Evolutionary conservation across 345 rosid genomes (phyloP), one percentile per base, ranked within the genome.

Genomic region (Salix viminalis): DNA sequence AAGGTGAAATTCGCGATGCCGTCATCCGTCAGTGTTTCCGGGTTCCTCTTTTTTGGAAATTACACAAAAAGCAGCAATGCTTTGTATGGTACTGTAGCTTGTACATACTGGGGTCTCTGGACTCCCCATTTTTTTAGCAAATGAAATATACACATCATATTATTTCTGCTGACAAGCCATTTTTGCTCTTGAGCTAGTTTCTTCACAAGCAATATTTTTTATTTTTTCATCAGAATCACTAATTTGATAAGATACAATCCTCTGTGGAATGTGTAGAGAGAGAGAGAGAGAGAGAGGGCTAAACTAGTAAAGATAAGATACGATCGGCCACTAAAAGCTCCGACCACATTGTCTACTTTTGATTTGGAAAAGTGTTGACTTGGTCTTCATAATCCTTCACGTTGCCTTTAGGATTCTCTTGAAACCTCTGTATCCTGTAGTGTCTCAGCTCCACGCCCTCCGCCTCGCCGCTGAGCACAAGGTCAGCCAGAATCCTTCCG

Each of bases 401-500:
- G 66, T 91, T 92, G 39, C 98, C 97, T 75, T 72, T 77, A 5
- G 91, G 92, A 76, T 88, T 88, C 48, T 78, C 85, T 76, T 76
- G 58, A 76, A 96, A 93, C 78, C 98, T 83, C 8, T 70, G 83
- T 6, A 91, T 87, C 81, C 87, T 85, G 56, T 93, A 92, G 52
- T 84, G 70, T 79, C 81, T 76, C 44, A 89, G 66, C 70, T 89
- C 96, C 75, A 85, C 85, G 36, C 90, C 97, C 50, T 84, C 77
- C 0, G 85, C 79, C 72, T 82, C 88, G 39, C 92, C 99, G 2
- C 42, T 28, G 6, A 83, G 82, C 42, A 75, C 96, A 30, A 96
- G 80, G 30, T 93, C 97, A 11, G 88, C 87, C 75, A 95, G 30
- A n/a, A 93, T 84, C 89, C 88, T 86, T 37, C 97, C 98, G 16